A percentile compares a stretch with the other conserved stretches of the same genome.
Conservation (phyloP, 306 rosid species). For the Glycine tomentella region DNA sequence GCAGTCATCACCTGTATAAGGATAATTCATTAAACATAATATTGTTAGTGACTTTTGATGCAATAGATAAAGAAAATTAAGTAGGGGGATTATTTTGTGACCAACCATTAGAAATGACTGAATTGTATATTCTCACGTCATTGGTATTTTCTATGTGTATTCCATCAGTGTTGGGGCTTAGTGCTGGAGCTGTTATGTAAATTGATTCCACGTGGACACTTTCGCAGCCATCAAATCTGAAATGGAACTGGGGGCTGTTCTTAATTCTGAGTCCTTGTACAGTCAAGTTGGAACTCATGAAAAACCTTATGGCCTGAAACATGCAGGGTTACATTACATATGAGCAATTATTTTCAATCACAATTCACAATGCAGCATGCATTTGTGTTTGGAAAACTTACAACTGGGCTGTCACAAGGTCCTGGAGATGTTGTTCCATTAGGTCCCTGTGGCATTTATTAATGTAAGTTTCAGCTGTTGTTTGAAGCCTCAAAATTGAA, state of each 20-base stretch:
- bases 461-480: constrained; percentile 30
- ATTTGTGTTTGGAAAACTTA: constrained; percentile 50
- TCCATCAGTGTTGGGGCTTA: constrained; percentile 95
- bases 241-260: constrained; percentile 86
- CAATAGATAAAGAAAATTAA: not conserved
- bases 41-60: constrained; percentile 30
- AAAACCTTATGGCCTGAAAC: constrained; percentile 87
- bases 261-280: constrained; percentile 77
- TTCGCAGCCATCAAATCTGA: constrained; percentile 80
- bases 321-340: not conserved
- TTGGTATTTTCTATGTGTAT: constrained; percentile 89
- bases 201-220: constrained; percentile 77
- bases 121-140: constrained; percentile 75
- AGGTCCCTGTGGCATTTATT: constrained; percentile 58
- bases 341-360: constrained; percentile 17
- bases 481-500: constrained; percentile 20
- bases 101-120: constrained; percentile 83
- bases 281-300: constrained; percentile 87
- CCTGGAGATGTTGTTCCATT: constrained; percentile 67
- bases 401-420: constrained; percentile 91
- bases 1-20: constrained; percentile 78
- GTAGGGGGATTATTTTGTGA: constrained; percentile 10
- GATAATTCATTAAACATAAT: constrained; percentile 1
- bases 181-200: constrained; percentile 73
- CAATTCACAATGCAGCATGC: not conserved